These are phyloP conservation scores for Medicago arabica DNA, from an alignment of 306 rosid genomes.

Conservation along the genomic window DNA sequence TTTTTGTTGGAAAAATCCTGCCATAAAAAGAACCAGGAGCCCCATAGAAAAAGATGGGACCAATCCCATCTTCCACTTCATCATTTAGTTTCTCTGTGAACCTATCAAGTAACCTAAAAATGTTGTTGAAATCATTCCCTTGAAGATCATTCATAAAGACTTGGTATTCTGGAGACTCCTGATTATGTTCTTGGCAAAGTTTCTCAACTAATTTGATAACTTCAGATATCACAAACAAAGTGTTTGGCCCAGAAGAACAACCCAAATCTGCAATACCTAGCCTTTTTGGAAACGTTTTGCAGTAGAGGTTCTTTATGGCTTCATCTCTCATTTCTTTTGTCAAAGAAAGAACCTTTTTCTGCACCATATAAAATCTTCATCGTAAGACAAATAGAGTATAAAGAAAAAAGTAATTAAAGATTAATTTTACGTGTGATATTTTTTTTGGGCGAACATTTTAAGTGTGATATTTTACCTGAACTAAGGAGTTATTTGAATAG, in stretches of 20 bases:
- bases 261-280: constrained; percentile 63
- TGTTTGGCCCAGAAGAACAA: constrained; percentile 67
- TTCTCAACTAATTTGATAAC: constrained; percentile 46
- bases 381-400: not conserved
- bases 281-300: constrained; percentile 5
- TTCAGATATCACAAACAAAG: constrained; percentile 47
- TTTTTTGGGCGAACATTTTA: not conserved
- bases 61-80: constrained; percentile 32
- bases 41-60: constrained; percentile 52
- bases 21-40: constrained; percentile 69
- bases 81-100: constrained; percentile 39
- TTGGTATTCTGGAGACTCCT: constrained; percentile 48
- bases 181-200: constrained; percentile 38
- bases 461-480: constrained; percentile 29
- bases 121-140: constrained; percentile 56
- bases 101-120: constrained; percentile 51
- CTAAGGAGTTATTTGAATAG: constrained; percentile 29
- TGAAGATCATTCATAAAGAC: constrained; percentile 61
- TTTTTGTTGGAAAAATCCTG: constrained; percentile 52
- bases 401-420: not conserved
- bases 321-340: constrained; percentile 55
- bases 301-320: constrained; percentile 43
- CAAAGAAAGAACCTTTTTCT: constrained; percentile 53
- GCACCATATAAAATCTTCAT: not conserved
- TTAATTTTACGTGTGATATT: not conserved